Base-by-base conservation (phyloP, 108 stramenopile species). In the Skeletonema menzelii region DNA sequence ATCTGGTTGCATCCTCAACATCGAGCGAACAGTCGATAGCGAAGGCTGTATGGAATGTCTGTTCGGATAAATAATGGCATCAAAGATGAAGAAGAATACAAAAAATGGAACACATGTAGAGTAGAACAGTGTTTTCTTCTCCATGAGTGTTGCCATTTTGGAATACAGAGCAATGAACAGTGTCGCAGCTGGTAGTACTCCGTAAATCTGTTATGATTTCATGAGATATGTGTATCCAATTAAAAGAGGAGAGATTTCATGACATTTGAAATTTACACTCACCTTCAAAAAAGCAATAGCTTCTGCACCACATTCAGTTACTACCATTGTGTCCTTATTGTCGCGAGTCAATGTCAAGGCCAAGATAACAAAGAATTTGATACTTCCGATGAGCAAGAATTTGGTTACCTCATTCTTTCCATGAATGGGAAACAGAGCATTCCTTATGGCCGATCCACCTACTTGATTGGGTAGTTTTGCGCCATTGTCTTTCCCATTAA, bases 271-370 rank as follows among this genome's bases (percentile, higher is more conserved):
- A 40, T 10, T 8, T 7, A 31, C 38, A 62, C 86, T 53, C 58
- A 88, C 87, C 90, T 94, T 94, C 12, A 94, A 72, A 68, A 94
- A 94, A 11, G 93, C 95, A 82, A 98, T 98, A 27, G 97, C 93
- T 83, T 98, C 98, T 15, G 98, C 98, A 2, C 98, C 98, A 77
- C 97, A 97, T 61, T 92, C 92, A 8, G 98, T 97, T 24, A 98
- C 97, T 15, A 98, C 90, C 53, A 98, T 82, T 6, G 98, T 97
- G 79, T 98, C 98, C 82, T 98, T 98, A 13, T 92, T 89, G 77
- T 98, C 98, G 32, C 98, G 66, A 3, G 98, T 97, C 67, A 98
- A 62, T 15, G 95, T 96, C 67, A 98, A 77, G 8, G 96, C 96
- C 72, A 98, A 79, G 56, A 98, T 94, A 26, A 97, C 91, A 73